These are phyloP conservation scores for Cordyceps farinosa DNA, from an alignment of 2,329 filamentous ascomycete species.

Conservation along the genomic window DNA sequence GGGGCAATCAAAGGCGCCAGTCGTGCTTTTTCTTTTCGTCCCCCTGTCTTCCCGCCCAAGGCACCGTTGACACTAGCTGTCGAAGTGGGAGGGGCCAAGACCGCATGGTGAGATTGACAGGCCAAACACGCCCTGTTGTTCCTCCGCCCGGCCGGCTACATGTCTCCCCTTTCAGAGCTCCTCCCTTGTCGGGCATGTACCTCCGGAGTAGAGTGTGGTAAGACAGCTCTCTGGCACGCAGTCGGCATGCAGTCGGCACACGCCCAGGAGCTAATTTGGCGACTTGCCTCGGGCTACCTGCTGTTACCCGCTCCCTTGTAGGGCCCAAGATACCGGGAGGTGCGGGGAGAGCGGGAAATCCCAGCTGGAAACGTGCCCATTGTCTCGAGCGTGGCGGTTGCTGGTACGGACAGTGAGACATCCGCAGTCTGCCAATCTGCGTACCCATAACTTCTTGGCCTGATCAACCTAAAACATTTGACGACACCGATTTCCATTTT, in stretches of 20 bases:
- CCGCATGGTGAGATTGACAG: neutral
- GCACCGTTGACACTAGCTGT: conserved; percentile 1
- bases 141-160: neutral
- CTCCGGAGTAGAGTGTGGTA: neutral
- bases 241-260: neutral
- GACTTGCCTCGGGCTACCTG: neutral
- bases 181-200: too few relatives aligned
- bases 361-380: neutral
- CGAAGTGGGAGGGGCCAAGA: neutral
- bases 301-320: neutral
- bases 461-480: neutral
- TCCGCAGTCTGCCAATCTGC: neutral
- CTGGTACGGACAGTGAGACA: neutral
- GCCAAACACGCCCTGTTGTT: neutral
- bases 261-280: neutral
- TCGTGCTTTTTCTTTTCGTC: neutral
- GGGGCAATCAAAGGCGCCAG: neutral
- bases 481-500: neutral
- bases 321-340: neutral
- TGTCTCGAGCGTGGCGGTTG: neutral
- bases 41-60: neutral
- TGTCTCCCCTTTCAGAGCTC: too few relatives aligned
- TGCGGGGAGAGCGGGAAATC: neutral
- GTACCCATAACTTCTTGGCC: neutral
- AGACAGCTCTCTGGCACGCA: neutral